Evolutionary conservation across 805 yeast genomes (phyloP), one percentile per base, ranked within the genome.

Genomic region (Schizosaccharomyces japonicus): DNA sequence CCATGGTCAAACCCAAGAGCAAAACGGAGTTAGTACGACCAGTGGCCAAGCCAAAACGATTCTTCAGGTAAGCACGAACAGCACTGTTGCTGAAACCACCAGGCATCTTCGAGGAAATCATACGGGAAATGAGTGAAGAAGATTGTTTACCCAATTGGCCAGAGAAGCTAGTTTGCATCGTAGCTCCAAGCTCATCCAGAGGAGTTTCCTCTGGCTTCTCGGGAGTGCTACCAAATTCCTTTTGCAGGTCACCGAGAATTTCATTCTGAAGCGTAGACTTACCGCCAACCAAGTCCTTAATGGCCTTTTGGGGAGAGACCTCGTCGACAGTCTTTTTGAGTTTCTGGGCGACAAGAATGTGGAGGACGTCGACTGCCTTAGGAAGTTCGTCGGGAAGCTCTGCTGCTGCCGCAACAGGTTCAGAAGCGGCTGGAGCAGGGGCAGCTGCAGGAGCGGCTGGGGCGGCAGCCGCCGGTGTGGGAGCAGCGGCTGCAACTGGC

Each of bases 191-290:
- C 65, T 90, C 99, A 60, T 75, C 80, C 56, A 90, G 72, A 52
- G 98, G 98, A 39, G 94, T 80, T 60, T 90, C 99, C 67, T 90
- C 99, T 52, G 99, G 95, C 66, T 90, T 90, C 66, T 90, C 99
- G 39, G 99, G 99, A 46, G 95, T 85, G 42, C 90, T 66, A 58
- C 96, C 95, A 60, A 90, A 90, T 67, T 90, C 99, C 66, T 90
- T 90, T 60, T 96, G 96, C 58, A 90, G 72, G 60, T 90, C 99
- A 71, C 99, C 99, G 56, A 90, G 73, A 56, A 90, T 90, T 70
- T 90, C 99, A 65, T 90, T 90, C 68, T 90, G 99, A 45, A 90
- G 87, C 19, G 99, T 90, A 25, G 98, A 90, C 64, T 90, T 90
- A 68, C 99, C 99, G 59, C 93, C 93, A 53, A 90, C 98, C 58